A percentile compares a stretch with the other conserved stretches of the same genome.
These are phyloP conservation scores for Allantophomopsis lycopodina DNA, from an alignment of 2,329 filamentous ascomycete species.

Conservation along the genomic window DNA sequence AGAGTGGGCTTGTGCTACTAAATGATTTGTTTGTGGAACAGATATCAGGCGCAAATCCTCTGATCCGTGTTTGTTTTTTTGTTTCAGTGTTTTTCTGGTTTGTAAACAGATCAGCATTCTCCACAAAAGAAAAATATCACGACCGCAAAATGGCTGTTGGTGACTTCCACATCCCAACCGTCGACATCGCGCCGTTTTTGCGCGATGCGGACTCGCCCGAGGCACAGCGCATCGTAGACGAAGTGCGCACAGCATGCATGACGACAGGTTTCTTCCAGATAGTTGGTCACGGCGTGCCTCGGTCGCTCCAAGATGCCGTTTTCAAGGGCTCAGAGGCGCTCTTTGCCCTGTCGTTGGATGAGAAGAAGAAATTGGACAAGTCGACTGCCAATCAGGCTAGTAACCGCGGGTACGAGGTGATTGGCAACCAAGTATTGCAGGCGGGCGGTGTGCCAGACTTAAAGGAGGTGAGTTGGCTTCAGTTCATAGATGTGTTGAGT, in stretches of 20 bases:
- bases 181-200: not conserved
- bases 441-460: conserved; percentile 26
- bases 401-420: conserved; percentile 29
- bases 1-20: too few relatives aligned
- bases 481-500: too few relatives aligned
- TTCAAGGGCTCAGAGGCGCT: conserved; percentile 26
- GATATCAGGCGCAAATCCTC: too few relatives aligned
- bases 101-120: too few relatives aligned
- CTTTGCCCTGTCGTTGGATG: conserved; percentile 29
- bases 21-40: too few relatives aligned
- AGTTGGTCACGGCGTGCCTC: conserved; percentile 26
- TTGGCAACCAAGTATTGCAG: conserved; percentile 29
- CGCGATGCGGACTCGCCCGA: not conserved
- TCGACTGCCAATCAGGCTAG: too few relatives aligned
- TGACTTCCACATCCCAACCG: not conserved
- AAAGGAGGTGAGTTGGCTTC: conserved; percentile 13
- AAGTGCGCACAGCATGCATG: not conserved
- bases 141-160: too few relatives aligned
- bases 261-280: conserved; percentile 34
- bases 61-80: too few relatives aligned
- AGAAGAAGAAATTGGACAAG: conserved; percentile 21
- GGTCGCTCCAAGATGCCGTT: conserved; percentile 22
- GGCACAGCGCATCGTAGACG: not conserved
- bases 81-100: too few relatives aligned
- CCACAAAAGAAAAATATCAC: too few relatives aligned